Conservation (phyloP, 352 stramenopile genomes). For the Globisporangium sylvaticum region DNA sequence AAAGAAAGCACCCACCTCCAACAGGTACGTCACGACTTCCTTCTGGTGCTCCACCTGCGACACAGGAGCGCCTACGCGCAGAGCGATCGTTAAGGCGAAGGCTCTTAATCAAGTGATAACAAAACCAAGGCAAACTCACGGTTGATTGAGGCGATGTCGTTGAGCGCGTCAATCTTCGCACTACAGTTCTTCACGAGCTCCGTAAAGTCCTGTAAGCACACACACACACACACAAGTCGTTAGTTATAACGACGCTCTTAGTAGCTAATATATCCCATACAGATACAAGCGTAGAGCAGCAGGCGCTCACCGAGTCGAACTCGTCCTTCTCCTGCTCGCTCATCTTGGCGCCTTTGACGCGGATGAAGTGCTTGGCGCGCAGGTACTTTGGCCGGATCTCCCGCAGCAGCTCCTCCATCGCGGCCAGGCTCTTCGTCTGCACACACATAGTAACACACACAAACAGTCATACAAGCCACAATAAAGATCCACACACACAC, state of each 20-base stretch:
- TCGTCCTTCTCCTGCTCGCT: constrained; percentile 75
- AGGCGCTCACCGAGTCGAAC: constrained; percentile 48
- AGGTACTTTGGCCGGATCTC: constrained; percentile 51
- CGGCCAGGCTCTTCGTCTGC: constrained; percentile 42
- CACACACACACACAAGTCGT: not conserved
- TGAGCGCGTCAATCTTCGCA: constrained; percentile 51
- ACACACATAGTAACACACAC: not conserved
- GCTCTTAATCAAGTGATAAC: not conserved
- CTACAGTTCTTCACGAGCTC: constrained; percentile 74
- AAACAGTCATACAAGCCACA: not conserved
- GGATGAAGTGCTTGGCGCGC: constrained; percentile 55
- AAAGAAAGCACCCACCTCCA: constrained; percentile 32
- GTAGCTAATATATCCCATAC: not conserved
- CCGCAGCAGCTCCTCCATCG: constrained; percentile 53
- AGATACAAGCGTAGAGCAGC: not conserved
- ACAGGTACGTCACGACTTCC: constrained; percentile 67
- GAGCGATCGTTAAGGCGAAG: not conserved
- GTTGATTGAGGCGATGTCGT: constrained; percentile 23
- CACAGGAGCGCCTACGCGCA: constrained; percentile 16
- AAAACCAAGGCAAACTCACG: constrained; percentile 10
- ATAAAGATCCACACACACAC: not conserved
- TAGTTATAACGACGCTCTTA: not conserved
- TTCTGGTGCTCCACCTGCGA: constrained; percentile 48
- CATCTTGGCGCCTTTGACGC: constrained; percentile 56
- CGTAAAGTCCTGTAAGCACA: constrained; percentile 51